These are phyloP conservation scores for Aureobasidium sp. DNA, from an alignment of 2,329 filamentous ascomycete genomes.

Conservation along the genomic window DNA sequence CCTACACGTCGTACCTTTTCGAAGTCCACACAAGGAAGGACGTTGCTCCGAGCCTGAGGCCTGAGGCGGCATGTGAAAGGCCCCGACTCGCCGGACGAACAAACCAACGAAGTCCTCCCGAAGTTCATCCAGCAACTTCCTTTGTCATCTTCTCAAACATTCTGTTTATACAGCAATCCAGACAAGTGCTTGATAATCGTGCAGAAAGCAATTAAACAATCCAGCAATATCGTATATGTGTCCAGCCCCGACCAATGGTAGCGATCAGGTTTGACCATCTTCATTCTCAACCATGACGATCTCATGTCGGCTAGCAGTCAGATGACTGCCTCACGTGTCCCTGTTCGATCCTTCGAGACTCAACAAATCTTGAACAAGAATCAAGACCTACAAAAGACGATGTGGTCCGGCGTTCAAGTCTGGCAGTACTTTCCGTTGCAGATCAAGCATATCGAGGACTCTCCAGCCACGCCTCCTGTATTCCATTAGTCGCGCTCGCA, in stretches of 20 bases:
- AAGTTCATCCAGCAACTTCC: neutral
- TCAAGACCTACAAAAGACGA: neutral
- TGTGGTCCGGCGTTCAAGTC: neutral
- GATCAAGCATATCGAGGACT: neutral
- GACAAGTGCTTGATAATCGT: neutral
- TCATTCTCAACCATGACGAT: neutral
- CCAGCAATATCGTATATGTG: neutral
- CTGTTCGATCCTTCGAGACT: neutral
- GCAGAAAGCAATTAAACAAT: neutral
- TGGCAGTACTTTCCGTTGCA: neutral
- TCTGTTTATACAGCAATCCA: neutral
- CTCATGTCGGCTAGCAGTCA: neutral
- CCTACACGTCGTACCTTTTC: neutral
- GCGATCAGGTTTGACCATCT: neutral
- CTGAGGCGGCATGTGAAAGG: neutral
- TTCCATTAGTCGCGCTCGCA: neutral
- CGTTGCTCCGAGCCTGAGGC: neutral
- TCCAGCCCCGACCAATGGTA: neutral
- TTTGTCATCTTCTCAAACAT: neutral
- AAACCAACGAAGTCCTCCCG: neutral
- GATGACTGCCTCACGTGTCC: conserved; percentile 1
- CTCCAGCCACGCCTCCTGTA: neutral
- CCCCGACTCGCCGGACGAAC: neutral
- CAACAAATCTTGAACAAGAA: neutral
- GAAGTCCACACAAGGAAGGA: neutral